A percentile compares a stretch with the other conserved stretches of the same genome.
These are phyloP conservation scores for Arthrobotrys iridis DNA, from an alignment of 2,329 filamentous ascomycete genomes.

Conservation along the genomic window DNA sequence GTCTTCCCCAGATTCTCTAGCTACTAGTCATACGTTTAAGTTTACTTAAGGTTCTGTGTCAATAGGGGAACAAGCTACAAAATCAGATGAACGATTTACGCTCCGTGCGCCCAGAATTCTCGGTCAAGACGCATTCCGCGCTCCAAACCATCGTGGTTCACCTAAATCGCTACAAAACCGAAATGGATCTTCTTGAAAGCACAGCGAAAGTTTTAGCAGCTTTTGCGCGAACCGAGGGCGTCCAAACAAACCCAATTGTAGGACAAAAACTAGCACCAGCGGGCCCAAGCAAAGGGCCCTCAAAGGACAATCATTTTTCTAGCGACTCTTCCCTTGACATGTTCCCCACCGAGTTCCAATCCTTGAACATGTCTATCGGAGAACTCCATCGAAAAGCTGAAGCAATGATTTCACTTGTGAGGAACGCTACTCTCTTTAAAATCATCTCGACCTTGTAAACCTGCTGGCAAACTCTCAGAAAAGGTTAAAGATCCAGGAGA, in stretches of 20 bases:
- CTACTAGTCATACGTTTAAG: no score
- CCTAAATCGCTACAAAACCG: background rate
- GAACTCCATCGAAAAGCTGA: background rate
- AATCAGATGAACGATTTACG: background rate
- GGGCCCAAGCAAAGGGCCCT: background rate
- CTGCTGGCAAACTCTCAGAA: no score
- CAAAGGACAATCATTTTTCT: background rate
- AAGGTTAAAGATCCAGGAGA: no score
- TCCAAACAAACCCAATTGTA: background rate
- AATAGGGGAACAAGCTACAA: background rate
- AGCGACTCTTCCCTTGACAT: background rate
- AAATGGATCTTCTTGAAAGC: background rate
- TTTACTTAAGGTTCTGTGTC: no score
- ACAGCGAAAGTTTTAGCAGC: background rate
- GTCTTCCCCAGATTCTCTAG: no score
- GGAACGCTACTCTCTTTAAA: background rate
- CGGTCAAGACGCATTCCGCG: background rate
- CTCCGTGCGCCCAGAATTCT: background rate
- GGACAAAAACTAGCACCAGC: no score
- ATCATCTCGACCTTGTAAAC: no score
- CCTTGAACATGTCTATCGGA: background rate
- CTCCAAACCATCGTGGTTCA: background rate
- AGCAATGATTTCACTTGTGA: background rate
- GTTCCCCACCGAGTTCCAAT: background rate
- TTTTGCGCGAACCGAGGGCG: background rate